Base-by-base conservation (phyloP, 495 filamentous ascomycete genomes). In the Aspergillus ellipticus region DNA sequence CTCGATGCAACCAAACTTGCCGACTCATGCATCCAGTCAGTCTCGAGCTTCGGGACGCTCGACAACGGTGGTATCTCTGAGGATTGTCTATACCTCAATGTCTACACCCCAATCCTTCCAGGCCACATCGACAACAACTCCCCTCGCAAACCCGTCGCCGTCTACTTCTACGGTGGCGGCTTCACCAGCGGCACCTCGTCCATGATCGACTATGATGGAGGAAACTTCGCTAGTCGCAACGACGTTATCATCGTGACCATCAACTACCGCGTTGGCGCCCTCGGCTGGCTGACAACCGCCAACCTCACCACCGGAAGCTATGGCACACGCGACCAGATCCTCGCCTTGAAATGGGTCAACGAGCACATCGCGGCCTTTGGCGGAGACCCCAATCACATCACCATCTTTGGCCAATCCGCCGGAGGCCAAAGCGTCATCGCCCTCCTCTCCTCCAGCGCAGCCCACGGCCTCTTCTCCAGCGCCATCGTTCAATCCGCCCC, bases 371-470 rank as follows among this genome's bases (percentile, higher is more conserved):
- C 62, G 22, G 66, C 78, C 6, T 74, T 83, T 31, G 79, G 79
- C 13, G 80, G 81, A 6, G 75, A 81, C 60, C 74, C 75, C 11
- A 59, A 60, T 16, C 67, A 71, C 2, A 74, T 81, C 20, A 82
- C 76, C 3, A 71, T 79, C 26, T 78, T 79, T 57, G 81, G 79
- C 2, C 72, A 78, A 46, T 80, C 76, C 13, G 82, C 83, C 7
- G 80, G 83, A n/a, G 83, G 72, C 19, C 80, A 81, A 22, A 75
- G 71, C 29, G 77, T 82, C 0, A 68, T 82, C 9, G 80, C 77
- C 15, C 64, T 82, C 64, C 68, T 78, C 4, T 76, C 79, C 31
- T 69, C 68, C 0, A 54, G 54, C 6, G 60, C 60, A 10, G 70
- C 68, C 1, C 59, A 61, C 13, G 66, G 68, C 13, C 63, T 73